phyloP scores from a whole-genome alignment of 192 early-diverging fungal species.

The Lunasporangiospora selenospora region DNA sequence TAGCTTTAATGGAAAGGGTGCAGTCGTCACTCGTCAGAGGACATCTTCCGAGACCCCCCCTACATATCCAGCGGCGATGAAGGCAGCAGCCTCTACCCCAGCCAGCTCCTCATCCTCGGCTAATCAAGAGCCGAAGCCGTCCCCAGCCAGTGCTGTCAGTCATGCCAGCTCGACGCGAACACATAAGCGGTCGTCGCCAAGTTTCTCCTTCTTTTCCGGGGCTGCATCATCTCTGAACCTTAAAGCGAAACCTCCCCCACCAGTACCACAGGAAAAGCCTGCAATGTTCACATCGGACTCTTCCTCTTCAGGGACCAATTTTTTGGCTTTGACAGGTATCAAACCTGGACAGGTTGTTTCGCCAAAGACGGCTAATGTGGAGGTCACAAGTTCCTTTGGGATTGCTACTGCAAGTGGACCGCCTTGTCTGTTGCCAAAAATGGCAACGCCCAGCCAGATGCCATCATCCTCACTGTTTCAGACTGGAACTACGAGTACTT shows the following conservation, averaged over 20 bases:
- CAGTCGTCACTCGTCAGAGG: slow-evolving; percentile 11
- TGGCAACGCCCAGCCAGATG: no score
- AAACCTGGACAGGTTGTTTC: slow-evolving; percentile 24
- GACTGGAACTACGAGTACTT: neutral
- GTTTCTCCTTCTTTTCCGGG: slow-evolving; percentile 34
- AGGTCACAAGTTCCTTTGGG: slow-evolving; percentile 24
- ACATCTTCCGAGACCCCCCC: slow-evolving; percentile 43
- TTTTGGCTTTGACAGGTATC: slow-evolving; percentile 33
- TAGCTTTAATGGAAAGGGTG: slow-evolving; percentile 38
- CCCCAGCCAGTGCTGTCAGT: no score
- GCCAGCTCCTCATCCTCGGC: no score
- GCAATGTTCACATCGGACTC: slow-evolving; percentile 10
- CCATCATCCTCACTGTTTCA: no score
- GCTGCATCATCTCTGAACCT: slow-evolving; percentile 22
- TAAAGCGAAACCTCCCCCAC: slow-evolving; percentile 32
- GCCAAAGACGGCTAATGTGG: slow-evolving; percentile 20
- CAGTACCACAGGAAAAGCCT: slow-evolving; percentile 20
- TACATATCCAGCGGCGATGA: slow-evolving; percentile 29
- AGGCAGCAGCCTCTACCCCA: neutral
- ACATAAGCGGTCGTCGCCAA: slow-evolving; percentile 31
- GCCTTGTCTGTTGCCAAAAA: no score
- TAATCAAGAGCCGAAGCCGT: no score
- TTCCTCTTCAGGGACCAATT: slow-evolving; percentile 1
- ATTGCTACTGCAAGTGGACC: slow-evolving; percentile 16
- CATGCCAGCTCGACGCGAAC: slow-evolving; percentile 7